phyloP scores from a whole-genome alignment of 768 basidiomycete genomes.

The Mycena amicta region DNA sequence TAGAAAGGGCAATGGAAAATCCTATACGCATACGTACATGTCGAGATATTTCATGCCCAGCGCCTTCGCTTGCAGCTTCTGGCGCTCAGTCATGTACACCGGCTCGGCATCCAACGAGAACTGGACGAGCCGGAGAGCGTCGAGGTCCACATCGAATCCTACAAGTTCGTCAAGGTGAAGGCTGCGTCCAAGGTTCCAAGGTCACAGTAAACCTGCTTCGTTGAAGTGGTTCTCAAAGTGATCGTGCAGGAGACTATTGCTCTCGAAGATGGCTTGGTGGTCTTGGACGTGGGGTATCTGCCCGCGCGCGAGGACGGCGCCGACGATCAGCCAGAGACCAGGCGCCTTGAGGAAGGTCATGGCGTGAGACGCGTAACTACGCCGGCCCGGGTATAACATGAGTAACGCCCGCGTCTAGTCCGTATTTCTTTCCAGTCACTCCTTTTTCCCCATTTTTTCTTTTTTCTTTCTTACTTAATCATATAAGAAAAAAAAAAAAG shows the following conservation, averaged over 20 bases:
- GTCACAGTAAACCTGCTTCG: neutral
- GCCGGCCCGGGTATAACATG: too few species aligned
- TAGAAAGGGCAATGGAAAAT: neutral
- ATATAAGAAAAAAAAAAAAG: too few species aligned
- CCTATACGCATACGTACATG: conserved; percentile 12
- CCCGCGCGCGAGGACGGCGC: neutral
- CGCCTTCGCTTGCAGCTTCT: conserved; percentile 21
- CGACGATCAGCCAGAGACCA: too few species aligned
- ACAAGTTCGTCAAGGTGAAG: neutral
- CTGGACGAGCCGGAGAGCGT: conserved; percentile 21
- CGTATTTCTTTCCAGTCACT: too few species aligned
- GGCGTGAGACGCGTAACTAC: too few species aligned
- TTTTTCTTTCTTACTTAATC: too few species aligned
- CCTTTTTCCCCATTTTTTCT: too few species aligned
- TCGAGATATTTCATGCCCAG: conserved; percentile 19
- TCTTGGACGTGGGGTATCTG: neutral
- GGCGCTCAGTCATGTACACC: conserved; percentile 22
- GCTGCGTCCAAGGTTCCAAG: neutral
- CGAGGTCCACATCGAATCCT: conserved; percentile 11
- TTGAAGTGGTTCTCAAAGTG: neutral
- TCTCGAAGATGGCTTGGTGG: conserved; percentile 2
- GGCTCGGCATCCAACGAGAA: conserved; percentile 7
- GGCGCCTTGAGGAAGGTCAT: too few species aligned
- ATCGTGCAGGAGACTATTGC: neutral
- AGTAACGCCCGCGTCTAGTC: too few species aligned